Base-by-base conservation (phyloP, 2,329 filamentous ascomycete species). In the Colletotrichum endophyticum region DNA sequence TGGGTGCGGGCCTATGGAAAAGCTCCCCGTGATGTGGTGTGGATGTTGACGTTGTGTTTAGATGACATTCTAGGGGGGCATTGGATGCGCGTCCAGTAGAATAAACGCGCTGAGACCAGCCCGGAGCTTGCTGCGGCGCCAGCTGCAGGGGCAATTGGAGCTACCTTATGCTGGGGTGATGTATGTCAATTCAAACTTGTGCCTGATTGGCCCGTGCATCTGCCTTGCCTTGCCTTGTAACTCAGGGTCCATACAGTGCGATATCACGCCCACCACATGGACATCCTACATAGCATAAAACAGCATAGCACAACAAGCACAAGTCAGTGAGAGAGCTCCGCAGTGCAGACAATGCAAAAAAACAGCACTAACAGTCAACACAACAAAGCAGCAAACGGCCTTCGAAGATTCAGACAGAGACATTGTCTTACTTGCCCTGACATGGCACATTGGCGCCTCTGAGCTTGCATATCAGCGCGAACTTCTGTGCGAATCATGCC, bases 21-120 rank as follows among this genome's bases (percentile, higher is more conserved):
- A 56, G 74, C 66, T 69, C 53, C 39, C 30, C 39, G 73, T 73
- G 66, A 69, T 64, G 66, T 53, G 44, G n/a, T 53, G 44, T 53
- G 44, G 44, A 53, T 53, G 73, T 73, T 28, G 57, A 44, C 59
- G 57, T 69, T 72, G 57, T 74, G 74, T 76, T 76, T 70, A 62
- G 74, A 74, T 74, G 74, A 70, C 70, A 63, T 66, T 64, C 49
- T n/a, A 32, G 44, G 67, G 67, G 72, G 72, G 62, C 49, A 53
- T n/a, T 5, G 49, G 63, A 30, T 62, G 72, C 75, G 72, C 75
- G 72, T 77, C 75, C 53, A 70, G 34, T 72, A 67, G 75, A 62
- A 77, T 75, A 75, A 67, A 72, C 75, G 75, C 75, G 75, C 61
- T 66, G 66, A 39, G 25, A 49, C 27, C 70, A 67, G 44, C 44